Percentiles rank a stretch among this genome's conserved stretches.
Evolutionary conservation across 306 rosid species (phyloP).

Genomic region (Pterocarpus santalinus): DNA sequence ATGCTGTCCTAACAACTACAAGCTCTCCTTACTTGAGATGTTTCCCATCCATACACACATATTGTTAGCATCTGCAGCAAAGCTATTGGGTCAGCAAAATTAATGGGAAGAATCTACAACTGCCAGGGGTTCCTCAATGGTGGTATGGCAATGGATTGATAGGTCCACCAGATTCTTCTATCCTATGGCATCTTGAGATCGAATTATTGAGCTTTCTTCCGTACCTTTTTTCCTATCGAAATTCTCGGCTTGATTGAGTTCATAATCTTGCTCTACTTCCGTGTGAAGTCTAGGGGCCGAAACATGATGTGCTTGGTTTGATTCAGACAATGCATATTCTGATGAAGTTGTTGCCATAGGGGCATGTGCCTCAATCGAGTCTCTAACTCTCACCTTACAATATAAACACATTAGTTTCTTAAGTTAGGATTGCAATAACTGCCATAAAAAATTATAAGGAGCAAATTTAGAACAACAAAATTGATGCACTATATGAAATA

Average conservation of each 20-base stretch:
- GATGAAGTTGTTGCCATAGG: conserved; percentile 46
- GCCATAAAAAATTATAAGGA: conserved; percentile 24
- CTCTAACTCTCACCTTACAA: conserved; percentile 77
- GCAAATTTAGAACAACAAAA: conserved; percentile 5
- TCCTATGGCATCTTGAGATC: background rate
- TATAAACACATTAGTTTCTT: conserved; percentile 47
- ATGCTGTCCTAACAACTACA: background rate
- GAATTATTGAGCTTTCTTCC: conserved; percentile 46
- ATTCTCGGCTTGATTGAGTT: conserved; percentile 51
- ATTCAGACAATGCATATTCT: conserved; percentile 51
- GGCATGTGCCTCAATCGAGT: conserved; percentile 51
- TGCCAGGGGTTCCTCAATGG: background rate
- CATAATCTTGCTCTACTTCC: conserved; percentile 48
- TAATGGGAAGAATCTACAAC: background rate
- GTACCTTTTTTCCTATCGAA: conserved; percentile 52
- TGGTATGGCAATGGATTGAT: background rate
- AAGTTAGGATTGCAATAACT: conserved; percentile 5
- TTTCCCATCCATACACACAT: background rate
- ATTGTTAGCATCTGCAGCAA: conserved; percentile 10
- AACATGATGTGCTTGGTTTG: conserved; percentile 56
- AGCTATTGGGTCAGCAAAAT: conserved; percentile 8
- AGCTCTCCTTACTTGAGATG: background rate
- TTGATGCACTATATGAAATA: background rate
- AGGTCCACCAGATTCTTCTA: conserved; percentile 26
- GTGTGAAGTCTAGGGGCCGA: conserved; percentile 43